Base-by-base conservation (phyloP, 2,329 filamentous ascomycete species). In the Endoconidiophora polonica region DNA sequence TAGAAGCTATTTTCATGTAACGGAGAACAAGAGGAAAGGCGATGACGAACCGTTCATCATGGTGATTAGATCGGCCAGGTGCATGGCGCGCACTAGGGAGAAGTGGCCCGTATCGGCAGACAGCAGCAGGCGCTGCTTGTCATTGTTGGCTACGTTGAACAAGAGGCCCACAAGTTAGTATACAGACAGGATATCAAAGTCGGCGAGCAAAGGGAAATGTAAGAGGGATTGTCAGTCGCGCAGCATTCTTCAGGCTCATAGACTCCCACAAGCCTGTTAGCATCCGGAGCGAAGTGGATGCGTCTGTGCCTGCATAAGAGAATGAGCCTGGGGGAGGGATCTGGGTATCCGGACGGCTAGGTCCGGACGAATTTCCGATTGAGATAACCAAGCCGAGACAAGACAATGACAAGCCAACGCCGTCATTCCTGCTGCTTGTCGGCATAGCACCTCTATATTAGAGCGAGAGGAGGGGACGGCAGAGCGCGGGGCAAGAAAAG, bases 1-100 rank as follows among this genome's bases (percentile, higher is more conserved):
- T 3, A 10, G 38, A 33, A 40, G 38, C 14, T 9, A 18, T 18
- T 18, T 18, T 18, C 16, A 23, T 18, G 20, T 33, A 16, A 12
- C 20, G n/a, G 14, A 10, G 10, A 12, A 36, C 12, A 22, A 38
- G 24, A 44, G 10, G 24, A 48, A 12, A 33, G 9, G 29, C 7
- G 29, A 33, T 12, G 9, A 51, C 62, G 50, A 67, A 81, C 86
- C 75, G 63, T 93, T 84, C 64, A 90, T 65, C 65, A 90, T 77
- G 26, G 86, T 88, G 66, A 94, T 86, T 59, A 87, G 70, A 66
- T 94, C 77, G 56, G 88, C 80, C 61, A 93, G 72, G 64, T 94
- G 80, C 63, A 91, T 74, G 50, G 77, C 77, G 53, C 72, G 71
- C 43, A 81, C 67, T 55, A 81, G 70, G 40, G 76, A 79, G 65